Evolutionary conservation across 345 rosid species (phyloP), one percentile per base, ranked within the genome.

Genomic region (Cardamine occulta): DNA sequence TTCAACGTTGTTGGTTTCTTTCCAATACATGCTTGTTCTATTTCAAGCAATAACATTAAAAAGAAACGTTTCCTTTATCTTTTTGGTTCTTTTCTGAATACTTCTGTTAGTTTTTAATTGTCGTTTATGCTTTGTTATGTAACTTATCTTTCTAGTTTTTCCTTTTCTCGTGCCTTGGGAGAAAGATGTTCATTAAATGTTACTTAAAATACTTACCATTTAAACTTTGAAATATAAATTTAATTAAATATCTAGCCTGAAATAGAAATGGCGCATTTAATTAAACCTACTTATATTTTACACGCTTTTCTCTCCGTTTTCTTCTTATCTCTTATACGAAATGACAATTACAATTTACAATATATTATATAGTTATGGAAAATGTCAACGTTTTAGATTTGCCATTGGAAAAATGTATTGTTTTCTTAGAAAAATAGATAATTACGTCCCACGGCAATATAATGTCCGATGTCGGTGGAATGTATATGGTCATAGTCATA

Each of bases 391-490:
- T 47, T 13, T 34, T 31, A 34, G 40, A 74, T 37, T 74, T 67
- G 15, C 23, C 26, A 32, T 29, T 74, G 7, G 44, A 58, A 18
- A 70, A 24, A 29, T 66, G 4, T 47, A 45, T 74, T 58, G 0
- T 2, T 21, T 34, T 29, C 34, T 35, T 45, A 66, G 19, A 49
- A 67, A 21, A 28, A 37, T 19, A 75, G 8, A 60, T 60, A 9
- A 60, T 60, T 12, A 66, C 37, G 65, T 57, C 58, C 21, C 39
- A 74, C 58, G 45, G 51, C 78, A 55, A 24, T 74, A 56, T 66
- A 47, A 60, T 37, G 63, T 68, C 73, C 47, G 19, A 68, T 75
- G 74, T 75, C 68, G 79, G 79, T 75, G 74, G 68, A 2, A 39
- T 75, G 68, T 60, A 66, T 58, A 66, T 66, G 21, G 67, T 57